phyloP scores from a whole-genome alignment of 495 filamentous ascomycete species.

The Neurospora sp. region DNA sequence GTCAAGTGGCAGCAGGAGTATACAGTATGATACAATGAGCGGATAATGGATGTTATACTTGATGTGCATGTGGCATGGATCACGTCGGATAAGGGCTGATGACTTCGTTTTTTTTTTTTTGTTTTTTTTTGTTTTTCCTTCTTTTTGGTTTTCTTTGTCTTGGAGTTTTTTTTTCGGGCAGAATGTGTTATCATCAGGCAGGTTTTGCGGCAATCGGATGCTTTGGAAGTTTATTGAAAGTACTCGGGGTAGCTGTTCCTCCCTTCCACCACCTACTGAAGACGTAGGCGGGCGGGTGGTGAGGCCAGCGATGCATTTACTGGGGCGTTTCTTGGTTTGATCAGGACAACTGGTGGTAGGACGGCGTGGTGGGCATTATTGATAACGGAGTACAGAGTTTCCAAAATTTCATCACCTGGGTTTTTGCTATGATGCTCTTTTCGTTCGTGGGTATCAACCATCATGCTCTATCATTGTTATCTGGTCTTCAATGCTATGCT shows the following conservation, averaged over 20 bases:
- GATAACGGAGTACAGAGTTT: background rate
- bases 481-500: background rate
- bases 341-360: background rate
- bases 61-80: background rate
- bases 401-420: background rate
- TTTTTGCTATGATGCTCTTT: background rate
- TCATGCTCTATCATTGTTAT: background rate
- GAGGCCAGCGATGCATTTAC: background rate
- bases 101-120: background rate
- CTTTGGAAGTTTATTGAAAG: background rate
- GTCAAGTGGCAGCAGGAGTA: conserved; percentile 69
- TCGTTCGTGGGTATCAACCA: background rate
- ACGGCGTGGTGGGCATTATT: background rate
- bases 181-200: background rate
- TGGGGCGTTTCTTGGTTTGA: background rate
- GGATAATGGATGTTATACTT: background rate
- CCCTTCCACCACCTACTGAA: background rate
- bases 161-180: background rate
- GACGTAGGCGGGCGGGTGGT: background rate
- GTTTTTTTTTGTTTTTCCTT: background rate
- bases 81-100: background rate
- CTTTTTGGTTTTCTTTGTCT: background rate
- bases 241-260: background rate
- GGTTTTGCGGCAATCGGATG: background rate
- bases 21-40: conserved; percentile 12